Evolutionary conservation across 345 rosid genomes (phyloP).

Genomic region (Rhodomyrtus tomentosa): DNA sequence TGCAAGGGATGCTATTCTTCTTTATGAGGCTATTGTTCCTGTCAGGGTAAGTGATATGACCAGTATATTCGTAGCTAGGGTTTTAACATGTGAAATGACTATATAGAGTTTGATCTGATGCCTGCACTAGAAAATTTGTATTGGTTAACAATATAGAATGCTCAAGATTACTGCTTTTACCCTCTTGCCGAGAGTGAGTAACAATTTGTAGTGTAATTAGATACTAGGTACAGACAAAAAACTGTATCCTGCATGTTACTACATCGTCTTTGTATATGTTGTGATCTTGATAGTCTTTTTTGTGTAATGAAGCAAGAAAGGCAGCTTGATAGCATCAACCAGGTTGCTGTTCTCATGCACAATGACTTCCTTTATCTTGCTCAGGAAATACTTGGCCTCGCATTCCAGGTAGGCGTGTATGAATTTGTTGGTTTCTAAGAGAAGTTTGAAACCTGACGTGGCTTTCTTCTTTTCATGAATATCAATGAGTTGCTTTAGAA

Average conservation of each 20-base stretch:
- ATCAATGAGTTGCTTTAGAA: background rate
- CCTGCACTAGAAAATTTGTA: background rate
- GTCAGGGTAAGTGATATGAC: slow-evolving; percentile 66
- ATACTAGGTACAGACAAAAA: background rate
- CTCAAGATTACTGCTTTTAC: background rate
- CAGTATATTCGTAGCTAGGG: background rate
- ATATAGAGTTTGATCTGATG: background rate
- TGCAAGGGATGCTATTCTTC: slow-evolving; percentile 76
- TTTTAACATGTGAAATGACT: background rate
- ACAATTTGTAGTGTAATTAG: background rate
- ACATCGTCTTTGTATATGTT: background rate
- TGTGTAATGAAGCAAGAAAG: slow-evolving; percentile 79
- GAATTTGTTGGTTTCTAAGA: background rate
- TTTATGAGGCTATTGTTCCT: slow-evolving; percentile 87
- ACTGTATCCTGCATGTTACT: background rate
- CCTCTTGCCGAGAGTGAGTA: background rate
- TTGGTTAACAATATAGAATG: background rate
- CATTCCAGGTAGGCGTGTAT: slow-evolving; percentile 66
- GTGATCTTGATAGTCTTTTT: slow-evolving; percentile 12
- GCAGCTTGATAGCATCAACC: slow-evolving; percentile 85
- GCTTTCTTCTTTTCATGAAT: background rate
- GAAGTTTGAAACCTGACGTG: background rate
- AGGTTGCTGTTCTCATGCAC: slow-evolving; percentile 84
- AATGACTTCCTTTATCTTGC: slow-evolving; percentile 85
- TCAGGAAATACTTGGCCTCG: slow-evolving; percentile 81